Conservation (phyloP, 78 protist species). For the Isochrysis galbana region DNA sequence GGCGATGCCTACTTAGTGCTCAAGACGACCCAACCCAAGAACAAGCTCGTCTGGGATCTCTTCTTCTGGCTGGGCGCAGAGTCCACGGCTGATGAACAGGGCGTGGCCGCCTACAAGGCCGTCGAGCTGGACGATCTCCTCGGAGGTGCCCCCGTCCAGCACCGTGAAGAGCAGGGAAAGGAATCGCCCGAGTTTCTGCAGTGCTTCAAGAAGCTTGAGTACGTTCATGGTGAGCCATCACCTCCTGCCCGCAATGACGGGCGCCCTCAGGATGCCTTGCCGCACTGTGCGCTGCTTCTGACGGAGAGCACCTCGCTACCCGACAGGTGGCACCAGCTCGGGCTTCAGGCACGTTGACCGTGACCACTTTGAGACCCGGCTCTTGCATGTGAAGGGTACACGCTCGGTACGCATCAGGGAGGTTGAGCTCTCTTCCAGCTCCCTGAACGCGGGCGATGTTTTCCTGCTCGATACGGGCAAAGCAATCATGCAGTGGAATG, state of each 20-base stretch:
- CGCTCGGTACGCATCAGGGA: background rate
- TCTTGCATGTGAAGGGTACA: constrained; percentile 19
- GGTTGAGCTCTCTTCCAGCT: background rate
- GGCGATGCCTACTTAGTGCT: constrained; percentile 83
- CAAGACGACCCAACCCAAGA: constrained; percentile 27
- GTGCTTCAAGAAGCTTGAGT: background rate
- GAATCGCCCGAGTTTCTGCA: constrained; percentile 35
- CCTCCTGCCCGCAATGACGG: background rate
- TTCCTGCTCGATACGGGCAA: constrained; percentile 32
- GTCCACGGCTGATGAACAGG: constrained; percentile 74
- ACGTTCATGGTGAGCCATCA: constrained; percentile 34
- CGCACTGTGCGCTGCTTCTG: background rate
- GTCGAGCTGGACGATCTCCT: constrained; percentile 81
- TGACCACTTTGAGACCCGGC: constrained; percentile 34
- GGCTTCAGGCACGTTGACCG: constrained; percentile 36
- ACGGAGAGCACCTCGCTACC: background rate
- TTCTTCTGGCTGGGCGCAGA: constrained; percentile 79
- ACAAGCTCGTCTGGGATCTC: background rate
- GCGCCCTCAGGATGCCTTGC: background rate
- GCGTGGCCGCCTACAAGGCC: constrained; percentile 80
- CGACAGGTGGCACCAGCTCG: no score
- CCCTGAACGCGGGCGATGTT: constrained; percentile 27
- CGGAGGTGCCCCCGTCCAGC: constrained; percentile 59
- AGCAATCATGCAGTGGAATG: constrained; percentile 35
- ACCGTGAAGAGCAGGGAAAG: constrained; percentile 50